Conservation (phyloP, 164 flowering plant species). For the Vitis rupestris region DNA sequence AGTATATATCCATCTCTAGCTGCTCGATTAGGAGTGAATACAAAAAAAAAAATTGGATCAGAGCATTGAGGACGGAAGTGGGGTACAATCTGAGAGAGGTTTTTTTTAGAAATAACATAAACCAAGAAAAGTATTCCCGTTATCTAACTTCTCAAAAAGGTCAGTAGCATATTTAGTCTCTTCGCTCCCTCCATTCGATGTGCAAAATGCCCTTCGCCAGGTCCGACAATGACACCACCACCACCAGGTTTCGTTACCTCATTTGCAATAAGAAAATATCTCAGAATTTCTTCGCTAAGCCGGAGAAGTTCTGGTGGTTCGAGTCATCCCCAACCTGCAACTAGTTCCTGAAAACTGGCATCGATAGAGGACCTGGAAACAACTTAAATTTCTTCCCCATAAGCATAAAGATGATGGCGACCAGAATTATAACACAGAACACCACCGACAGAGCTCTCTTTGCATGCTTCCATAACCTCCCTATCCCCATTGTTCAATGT, state of each 20-base stretch:
- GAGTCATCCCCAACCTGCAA: constrained; percentile 85
- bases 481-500: no score
- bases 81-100: no score
- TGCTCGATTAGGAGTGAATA: not conserved
- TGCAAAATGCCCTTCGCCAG: constrained; percentile 74
- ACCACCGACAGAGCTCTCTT: constrained; percentile 48
- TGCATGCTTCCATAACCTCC: no score
- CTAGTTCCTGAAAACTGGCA: constrained; percentile 87
- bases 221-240: constrained; percentile 74
- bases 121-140: no score
- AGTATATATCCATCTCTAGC: constrained; percentile 53
- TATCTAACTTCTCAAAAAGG: no score
- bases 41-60: no score
- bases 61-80: no score
- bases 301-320: constrained; percentile 76
- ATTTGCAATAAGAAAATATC: constrained; percentile 66
- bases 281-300: constrained; percentile 62
- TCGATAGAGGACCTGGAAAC: constrained; percentile 76
- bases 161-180: no score
- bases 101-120: no score
- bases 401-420: constrained; percentile 49
- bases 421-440: constrained; percentile 48
- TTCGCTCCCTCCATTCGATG: constrained; percentile 18
- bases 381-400: constrained; percentile 63
- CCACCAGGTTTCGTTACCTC: constrained; percentile 87